These are phyloP conservation scores for Adenanthera pavonina DNA, from an alignment of 306 rosid species.

Conservation along the genomic window DNA sequence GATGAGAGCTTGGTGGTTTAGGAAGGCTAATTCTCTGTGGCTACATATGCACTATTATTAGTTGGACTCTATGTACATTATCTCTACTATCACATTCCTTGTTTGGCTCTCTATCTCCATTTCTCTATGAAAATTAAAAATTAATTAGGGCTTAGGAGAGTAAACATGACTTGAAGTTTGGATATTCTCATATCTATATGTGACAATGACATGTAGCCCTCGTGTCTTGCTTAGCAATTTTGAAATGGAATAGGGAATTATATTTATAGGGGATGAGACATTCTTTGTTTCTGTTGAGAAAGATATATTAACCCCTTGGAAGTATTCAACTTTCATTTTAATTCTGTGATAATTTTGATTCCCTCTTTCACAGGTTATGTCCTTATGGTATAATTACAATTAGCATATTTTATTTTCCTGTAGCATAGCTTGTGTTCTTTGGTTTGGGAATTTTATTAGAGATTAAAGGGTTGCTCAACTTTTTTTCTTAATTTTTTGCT, in stretches of 20 bases:
- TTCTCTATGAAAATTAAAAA: not conserved
- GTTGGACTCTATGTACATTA: not conserved
- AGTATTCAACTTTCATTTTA: not conserved
- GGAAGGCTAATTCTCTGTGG: not conserved
- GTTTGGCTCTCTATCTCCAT: not conserved
- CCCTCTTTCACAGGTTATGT: not conserved
- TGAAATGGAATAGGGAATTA: not conserved
- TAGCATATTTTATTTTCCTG: not conserved
- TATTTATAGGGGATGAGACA: not conserved
- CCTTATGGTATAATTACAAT: not conserved
- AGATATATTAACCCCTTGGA: conserved; percentile 10
- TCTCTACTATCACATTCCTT: not conserved
- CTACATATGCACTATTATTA: not conserved
- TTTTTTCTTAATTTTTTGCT: conserved; percentile 1
- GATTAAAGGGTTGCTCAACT: not conserved
- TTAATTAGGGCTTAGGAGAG: not conserved
- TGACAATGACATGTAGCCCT: not conserved
- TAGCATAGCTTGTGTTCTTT: not conserved
- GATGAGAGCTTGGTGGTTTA: not conserved
- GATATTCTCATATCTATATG: not conserved
- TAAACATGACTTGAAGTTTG: not conserved
- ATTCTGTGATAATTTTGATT: not conserved
- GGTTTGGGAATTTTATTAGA: not conserved
- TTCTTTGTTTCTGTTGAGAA: conserved; percentile 4
- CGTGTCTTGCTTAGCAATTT: conserved; percentile 26